Base-by-base conservation (phyloP, 208 protist species). In the Crithidia fasciculata region DNA sequence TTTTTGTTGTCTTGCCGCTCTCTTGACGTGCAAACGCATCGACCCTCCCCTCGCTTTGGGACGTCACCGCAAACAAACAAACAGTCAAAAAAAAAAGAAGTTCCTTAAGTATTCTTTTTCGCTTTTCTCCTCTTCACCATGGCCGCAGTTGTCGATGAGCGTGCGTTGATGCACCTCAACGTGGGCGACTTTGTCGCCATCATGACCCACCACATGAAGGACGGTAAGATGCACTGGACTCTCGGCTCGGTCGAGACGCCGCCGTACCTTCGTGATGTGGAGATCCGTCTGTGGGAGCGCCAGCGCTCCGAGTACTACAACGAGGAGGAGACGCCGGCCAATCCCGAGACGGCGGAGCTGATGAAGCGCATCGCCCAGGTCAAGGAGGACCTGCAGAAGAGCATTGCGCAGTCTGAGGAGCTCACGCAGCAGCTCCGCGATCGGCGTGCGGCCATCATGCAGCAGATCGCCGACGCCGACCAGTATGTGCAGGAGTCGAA, bases 121-220 rank as follows among this genome's bases (percentile, higher is more conserved):
- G 28, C 28, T 28, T 28, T 28, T 28, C 28, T 28, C 28, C 28
- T 28, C 28, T 28, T 45, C 37, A 59, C 47, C 3, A 81, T 86
- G 76, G 19, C 65, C 18, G 52, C 75, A 19, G 52, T 61, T 18
- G 58, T 73, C 15, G 65, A 79, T n/a, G 72, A 86, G 37, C 57
- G 79, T 69, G 77, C 77, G 61, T 56, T 85, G 52, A 55, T 81
- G 50, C 73, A 84, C 59, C 73, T 92, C n/a, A 81, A 84, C 72
- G 81, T 91, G 52, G 91, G 89, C 16, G 86, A 96, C 75, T 83
- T 94, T 56, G 84, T 96, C 40, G 89, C 80, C 47, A 69, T 96
- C 15, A 72, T 87, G 61, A 90, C 82, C n/a, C 78, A 86, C 45
- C 53, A 85, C 67, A 77, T 74, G 65, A 84, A 76, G n/a, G 81